Evolutionary conservation across 2,329 filamentous ascomycete genomes (phyloP).

Genomic region (Xylariales sp.): DNA sequence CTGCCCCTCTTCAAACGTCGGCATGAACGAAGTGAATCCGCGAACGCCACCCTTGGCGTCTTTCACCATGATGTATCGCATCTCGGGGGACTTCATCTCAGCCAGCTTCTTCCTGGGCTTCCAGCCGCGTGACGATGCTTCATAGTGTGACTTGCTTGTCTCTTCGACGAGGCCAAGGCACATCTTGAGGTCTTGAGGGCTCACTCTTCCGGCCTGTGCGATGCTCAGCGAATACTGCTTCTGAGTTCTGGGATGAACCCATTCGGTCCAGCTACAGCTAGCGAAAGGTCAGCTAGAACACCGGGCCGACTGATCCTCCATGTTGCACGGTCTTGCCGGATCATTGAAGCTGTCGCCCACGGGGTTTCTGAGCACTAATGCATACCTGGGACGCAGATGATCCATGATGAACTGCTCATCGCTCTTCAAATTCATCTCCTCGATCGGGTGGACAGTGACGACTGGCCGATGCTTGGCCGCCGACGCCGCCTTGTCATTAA

Average conservation of each 20-base stretch:
- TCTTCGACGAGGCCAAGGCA: conserved; percentile 56
- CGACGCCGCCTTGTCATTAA: neutral
- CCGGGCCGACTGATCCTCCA: too few species aligned
- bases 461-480: neutral
- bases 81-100: conserved; percentile 64
- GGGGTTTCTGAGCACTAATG: too few species aligned
- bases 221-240: conserved; percentile 40
- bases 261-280: conserved; percentile 30
- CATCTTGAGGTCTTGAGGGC: conserved; percentile 39
- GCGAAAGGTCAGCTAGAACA: too few species aligned
- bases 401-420: conserved; percentile 44
- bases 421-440: conserved; percentile 41
- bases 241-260: conserved; percentile 46
- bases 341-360: too few species aligned
- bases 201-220: conserved; percentile 33
- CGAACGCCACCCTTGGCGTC: conserved; percentile 28
- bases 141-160: conserved; percentile 63
- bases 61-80: conserved; percentile 64
- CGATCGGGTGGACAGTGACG: conserved; percentile 33
- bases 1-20: conserved; percentile 61
- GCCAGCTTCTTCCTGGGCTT: conserved; percentile 52
- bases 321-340: too few species aligned
- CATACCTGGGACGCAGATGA: conserved; percentile 44
- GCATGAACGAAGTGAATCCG: conserved; percentile 65
- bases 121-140: conserved; percentile 59